phyloP scores from a whole-genome alignment of 1,284 basidiomycete species.

The Coriolopsis trogii region DNA sequence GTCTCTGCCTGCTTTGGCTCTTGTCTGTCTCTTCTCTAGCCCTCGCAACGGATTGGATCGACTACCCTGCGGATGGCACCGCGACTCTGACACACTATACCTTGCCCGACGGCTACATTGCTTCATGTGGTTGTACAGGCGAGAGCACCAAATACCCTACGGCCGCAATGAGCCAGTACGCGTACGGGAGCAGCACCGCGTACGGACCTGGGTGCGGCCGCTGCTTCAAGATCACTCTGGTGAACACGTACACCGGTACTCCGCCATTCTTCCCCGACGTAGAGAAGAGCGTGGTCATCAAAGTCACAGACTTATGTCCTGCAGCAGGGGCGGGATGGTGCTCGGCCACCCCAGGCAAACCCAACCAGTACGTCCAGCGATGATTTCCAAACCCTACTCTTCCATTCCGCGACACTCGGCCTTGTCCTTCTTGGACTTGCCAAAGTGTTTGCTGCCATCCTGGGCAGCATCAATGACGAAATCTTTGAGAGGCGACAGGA shows the following conservation, averaged over 20 bases:
- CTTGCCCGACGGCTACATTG: slow-evolving; percentile 51
- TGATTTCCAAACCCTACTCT: too few relatives aligned
- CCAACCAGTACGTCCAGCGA: slow-evolving; percentile 66
- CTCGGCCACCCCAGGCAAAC: slow-evolving; percentile 57
- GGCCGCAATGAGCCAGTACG: slow-evolving; percentile 75
- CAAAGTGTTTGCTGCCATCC: too few relatives aligned
- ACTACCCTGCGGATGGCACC: slow-evolving; percentile 44
- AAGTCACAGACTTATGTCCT: slow-evolving; percentile 77
- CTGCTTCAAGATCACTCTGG: slow-evolving; percentile 76
- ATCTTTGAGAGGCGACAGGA: too few relatives aligned
- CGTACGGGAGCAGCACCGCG: slow-evolving; percentile 72
- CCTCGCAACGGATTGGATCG: slow-evolving; percentile 50
- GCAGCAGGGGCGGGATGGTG: slow-evolving; percentile 65
- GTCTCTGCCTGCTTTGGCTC: slow-evolving; percentile 11
- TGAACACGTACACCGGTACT: slow-evolving; percentile 63
- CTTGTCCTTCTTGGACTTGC: too few relatives aligned
- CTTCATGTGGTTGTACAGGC: slow-evolving; percentile 66
- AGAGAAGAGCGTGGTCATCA: slow-evolving; percentile 67
- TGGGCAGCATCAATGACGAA: too few relatives aligned
- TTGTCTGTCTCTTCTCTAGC: slow-evolving; percentile 14
- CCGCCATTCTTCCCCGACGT: slow-evolving; percentile 71
- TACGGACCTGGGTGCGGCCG: slow-evolving; percentile 75
- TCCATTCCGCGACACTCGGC: too few relatives aligned
- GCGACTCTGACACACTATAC: slow-evolving; percentile 38
- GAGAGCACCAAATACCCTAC: slow-evolving; percentile 75